Evolutionary conservation across 257 asterid species (phyloP).

Genomic region (Solanum corneliomulleri): DNA sequence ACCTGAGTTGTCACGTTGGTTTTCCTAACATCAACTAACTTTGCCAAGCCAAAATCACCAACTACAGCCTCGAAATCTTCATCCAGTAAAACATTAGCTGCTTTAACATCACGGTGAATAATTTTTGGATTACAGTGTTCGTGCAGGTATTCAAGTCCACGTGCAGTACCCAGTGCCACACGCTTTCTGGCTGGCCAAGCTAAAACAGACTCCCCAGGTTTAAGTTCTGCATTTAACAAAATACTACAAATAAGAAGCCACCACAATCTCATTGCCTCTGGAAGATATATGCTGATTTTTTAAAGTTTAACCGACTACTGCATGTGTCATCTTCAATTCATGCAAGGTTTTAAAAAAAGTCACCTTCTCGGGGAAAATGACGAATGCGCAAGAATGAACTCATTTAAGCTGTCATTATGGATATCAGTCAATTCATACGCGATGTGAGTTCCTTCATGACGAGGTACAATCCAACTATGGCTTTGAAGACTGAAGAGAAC

Average conservation of each 20-base stretch:
- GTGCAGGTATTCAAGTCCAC: constrained; percentile 88
- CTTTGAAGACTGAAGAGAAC: neutral
- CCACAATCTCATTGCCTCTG: neutral
- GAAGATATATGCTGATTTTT: neutral
- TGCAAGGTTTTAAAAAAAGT: neutral
- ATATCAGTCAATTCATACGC: neutral
- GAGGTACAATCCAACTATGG: neutral
- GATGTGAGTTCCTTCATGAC: neutral
- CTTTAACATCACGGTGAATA: constrained; percentile 93
- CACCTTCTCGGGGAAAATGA: neutral
- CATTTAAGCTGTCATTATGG: neutral
- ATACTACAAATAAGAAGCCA: neutral
- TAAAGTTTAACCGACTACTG: neutral
- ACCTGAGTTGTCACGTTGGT: constrained; percentile 96
- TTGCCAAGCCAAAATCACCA: constrained; percentile 97
- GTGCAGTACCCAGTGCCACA: constrained; percentile 91
- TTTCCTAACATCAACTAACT: constrained; percentile 78
- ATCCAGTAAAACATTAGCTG: constrained; percentile 92
- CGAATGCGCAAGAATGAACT: neutral
- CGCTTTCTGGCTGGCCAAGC: constrained; percentile 79
- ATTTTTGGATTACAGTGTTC: constrained; percentile 95
- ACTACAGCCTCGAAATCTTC: constrained; percentile 92
- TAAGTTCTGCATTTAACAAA: constrained; percentile 44
- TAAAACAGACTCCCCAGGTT: constrained; percentile 70
- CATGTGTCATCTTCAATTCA: neutral